Evolutionary conservation across 768 basidiomycete genomes (phyloP).

Genomic region (Xerocomus brunneocitrinus): DNA sequence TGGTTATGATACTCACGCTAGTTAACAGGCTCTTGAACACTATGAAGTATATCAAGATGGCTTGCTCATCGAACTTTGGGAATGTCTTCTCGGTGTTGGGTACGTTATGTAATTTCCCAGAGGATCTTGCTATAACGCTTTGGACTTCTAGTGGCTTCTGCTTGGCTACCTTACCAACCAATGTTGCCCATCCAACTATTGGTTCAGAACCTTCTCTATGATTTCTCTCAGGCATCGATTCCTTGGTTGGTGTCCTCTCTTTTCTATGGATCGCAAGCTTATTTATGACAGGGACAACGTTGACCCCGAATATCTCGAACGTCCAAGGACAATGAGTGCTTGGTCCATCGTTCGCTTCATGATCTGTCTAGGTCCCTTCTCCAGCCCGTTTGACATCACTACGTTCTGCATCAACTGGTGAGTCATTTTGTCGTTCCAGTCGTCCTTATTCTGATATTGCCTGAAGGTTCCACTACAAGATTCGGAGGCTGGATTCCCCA

Average conservation of each 20-base stretch:
- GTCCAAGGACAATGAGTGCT: slow-evolving; percentile 30
- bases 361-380: slow-evolving; percentile 34
- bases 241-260: slow-evolving; percentile 25
- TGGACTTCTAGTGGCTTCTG: slow-evolving; percentile 28
- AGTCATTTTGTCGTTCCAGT: neutral
- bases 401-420: slow-evolving; percentile 33
- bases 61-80: slow-evolving; percentile 35
- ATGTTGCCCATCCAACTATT: slow-evolving; percentile 33
- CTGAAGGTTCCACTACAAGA: slow-evolving; percentile 30
- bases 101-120: slow-evolving; percentile 7
- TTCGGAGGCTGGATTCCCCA: slow-evolving; percentile 24
- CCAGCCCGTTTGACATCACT: slow-evolving; percentile 33
- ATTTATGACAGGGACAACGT: slow-evolving; percentile 32
- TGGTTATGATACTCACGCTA: slow-evolving; percentile 7
- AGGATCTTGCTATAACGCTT: neutral
- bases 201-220: slow-evolving; percentile 32
- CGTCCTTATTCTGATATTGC: neutral
- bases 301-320: slow-evolving; percentile 33
- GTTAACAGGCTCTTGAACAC: slow-evolving; percentile 32
- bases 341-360: slow-evolving; percentile 35
- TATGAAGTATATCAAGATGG: slow-evolving; percentile 37
- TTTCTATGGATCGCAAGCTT: neutral
- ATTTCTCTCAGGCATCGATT: slow-evolving; percentile 35
- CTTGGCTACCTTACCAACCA: slow-evolving; percentile 36
- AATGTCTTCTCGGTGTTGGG: slow-evolving; percentile 32